Base-by-base conservation (phyloP, 192 early-diverging fungal species). In the Mortierella antarctica region DNA sequence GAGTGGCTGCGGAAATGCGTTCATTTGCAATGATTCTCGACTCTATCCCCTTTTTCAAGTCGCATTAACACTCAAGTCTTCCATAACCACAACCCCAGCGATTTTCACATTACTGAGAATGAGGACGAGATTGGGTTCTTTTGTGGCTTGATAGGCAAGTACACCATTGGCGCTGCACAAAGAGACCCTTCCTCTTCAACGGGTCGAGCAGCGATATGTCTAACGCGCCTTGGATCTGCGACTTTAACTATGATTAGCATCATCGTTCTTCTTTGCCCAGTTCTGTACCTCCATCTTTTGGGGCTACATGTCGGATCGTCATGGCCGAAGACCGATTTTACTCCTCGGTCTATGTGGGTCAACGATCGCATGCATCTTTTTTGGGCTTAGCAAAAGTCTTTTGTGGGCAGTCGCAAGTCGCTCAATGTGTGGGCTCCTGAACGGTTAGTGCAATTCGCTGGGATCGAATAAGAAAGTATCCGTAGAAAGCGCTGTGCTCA, bases 121-220 rank as follows among this genome's bases (percentile, higher is more conserved):
- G 91, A 94, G 62, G 91, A 94, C 46, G 90, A 93, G 40, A 89
- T 96, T 62, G 95, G 94, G 9, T 92, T 89, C 75, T 98, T 95
- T 79, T 92, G 90, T 51, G 93, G 93, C 20, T 83, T 90, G 67
- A 89, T 93, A 21, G 77, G 83, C 83, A 89, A 79, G 51, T 31
- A 13, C 18, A 50, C 15, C 47, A 31, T 18, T 20, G 42, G 0
- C 31, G 21, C 11, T 14, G 20, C n/a, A n/a, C 7, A 4, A 20
- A 1, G 14, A 14, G 13, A 4, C 14, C 14, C 40, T 4, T 31
- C 39, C 31, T 9, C 51, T 5, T 44, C 12, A 47, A 9, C 40
- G 2, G 9, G 21, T 45, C 12, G 11, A 4, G 41, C 10, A 54
- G 14, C 15, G 7, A 53, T 12, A 44, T 6, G 41, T 14, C 18